Conservation (phyloP, 2,329 filamentous ascomycete species). For the Alternaria arbusti region DNA sequence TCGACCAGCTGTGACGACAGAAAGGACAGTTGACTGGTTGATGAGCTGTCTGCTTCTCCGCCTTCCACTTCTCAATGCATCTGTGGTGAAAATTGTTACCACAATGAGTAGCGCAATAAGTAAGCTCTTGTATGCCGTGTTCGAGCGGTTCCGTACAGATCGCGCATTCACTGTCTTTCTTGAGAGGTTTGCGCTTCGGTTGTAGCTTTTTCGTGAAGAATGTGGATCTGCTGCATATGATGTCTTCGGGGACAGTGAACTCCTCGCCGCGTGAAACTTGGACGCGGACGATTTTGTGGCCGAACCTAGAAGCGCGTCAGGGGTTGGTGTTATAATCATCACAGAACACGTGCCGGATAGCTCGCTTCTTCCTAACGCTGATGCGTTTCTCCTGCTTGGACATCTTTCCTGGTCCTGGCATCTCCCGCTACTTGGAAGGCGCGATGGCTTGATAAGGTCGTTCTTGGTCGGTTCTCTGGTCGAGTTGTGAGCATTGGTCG, state of each 20-base stretch:
- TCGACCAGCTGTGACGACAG: background rate
- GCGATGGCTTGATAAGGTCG: background rate
- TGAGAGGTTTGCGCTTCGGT: background rate
- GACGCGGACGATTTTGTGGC: background rate
- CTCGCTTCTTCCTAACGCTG: background rate
- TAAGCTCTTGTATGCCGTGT: background rate
- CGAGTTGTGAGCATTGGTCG: background rate
- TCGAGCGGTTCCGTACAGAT: background rate
- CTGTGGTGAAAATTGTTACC: background rate
- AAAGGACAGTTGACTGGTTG: background rate
- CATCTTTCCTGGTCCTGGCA: background rate
- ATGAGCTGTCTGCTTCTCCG: background rate
- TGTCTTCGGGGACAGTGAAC: background rate
- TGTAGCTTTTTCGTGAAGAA: background rate
- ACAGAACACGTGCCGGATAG: background rate
- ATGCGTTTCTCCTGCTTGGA: background rate
- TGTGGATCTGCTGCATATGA: background rate
- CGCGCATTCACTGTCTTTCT: background rate
- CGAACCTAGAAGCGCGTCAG: background rate
- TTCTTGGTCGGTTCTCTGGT: background rate
- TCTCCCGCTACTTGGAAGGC: background rate
- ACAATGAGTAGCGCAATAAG: background rate
- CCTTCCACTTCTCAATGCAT: background rate
- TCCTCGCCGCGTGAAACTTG: background rate
- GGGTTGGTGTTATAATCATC: background rate